Base-by-base conservation (phyloP, 2,329 filamentous ascomycete species). In the Cercospora sojina region DNA sequence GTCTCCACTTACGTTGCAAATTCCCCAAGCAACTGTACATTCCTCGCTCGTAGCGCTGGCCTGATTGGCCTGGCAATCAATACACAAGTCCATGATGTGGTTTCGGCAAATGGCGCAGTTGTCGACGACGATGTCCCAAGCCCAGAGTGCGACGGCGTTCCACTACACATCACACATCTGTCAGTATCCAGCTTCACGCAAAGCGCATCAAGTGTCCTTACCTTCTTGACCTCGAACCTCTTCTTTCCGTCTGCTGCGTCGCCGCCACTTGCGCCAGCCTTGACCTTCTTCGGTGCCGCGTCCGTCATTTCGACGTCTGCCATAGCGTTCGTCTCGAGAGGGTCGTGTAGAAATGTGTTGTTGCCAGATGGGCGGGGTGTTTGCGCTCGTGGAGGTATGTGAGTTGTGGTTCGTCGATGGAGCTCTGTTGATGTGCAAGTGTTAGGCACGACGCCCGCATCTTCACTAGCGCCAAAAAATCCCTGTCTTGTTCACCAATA, bases 101-200 rank as follows among this genome's bases (percentile, higher is more conserved):
- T 99, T 99, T 78, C 95, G 88, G 85, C 95, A 99, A 78, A 99
- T 99, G 75, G 95, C 95, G 79, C 95, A 99, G 86, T 99, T 99
- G 82, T 99, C 95, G 68, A 99, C 95, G 32, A 98, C 93, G 67
- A 99, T 99, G 78, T 99, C 95, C 95, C 95, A 99, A 0, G 95
- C 95, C 95, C 95, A 99, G 2, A 99, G 86, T 47, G 95, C 93
- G 60, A 99, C 95, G 0, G 95, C 95, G 75, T 98, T 98, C 95
- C 95, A 99, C 94, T 97, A 76, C 29, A 25, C 9, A 8, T 31
- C n/a, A 9, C n/a, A 51, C 43, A 23, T 55, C 38, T 55, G 58
- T 64, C 55, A 59, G 32, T 41, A 38, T 18, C 9, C 20, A 29
- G n/a, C 29, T 31, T 13, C 18, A 6, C n/a, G 31, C 2, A 13